phyloP scores from a whole-genome alignment of 768 basidiomycete species.

The Kockovaella imperatae region DNA sequence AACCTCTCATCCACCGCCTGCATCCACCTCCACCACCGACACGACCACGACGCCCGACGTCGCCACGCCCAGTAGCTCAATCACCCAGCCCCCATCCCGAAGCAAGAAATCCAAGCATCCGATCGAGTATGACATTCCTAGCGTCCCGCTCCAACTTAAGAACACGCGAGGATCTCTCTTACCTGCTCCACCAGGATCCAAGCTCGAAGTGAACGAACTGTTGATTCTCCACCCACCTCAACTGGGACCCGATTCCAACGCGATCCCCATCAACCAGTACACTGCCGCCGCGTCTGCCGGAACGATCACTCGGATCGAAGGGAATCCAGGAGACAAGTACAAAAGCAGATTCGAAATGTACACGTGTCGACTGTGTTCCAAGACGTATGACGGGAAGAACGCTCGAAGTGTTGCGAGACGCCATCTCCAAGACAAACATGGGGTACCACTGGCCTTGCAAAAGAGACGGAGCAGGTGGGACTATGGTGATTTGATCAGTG shows the following conservation, averaged over 20 bases:
- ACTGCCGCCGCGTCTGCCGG: neutral
- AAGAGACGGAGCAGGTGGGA: conserved; percentile 47
- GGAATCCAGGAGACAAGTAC: too few species aligned
- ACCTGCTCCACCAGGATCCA: conserved; percentile 16
- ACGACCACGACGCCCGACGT: too few species aligned
- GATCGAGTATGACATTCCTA: neutral
- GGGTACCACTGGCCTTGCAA: conserved; percentile 45
- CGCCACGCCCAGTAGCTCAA: neutral
- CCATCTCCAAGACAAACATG: conserved; percentile 48
- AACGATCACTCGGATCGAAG: neutral
- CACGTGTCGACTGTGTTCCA: conserved; percentile 42
- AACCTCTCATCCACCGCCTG: too few species aligned
- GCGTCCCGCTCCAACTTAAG: neutral
- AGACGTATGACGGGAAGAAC: conserved; percentile 47
- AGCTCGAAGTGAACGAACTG: conserved; percentile 24
- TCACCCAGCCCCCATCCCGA: neutral
- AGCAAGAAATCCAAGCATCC: neutral
- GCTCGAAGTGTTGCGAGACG: conserved; percentile 47
- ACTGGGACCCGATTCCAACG: neutral
- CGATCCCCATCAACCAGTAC: conserved; percentile 11
- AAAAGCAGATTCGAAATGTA: conserved; percentile 31
- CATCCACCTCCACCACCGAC: too few species aligned
- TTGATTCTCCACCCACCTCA: conserved; percentile 27
- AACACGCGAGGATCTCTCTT: conserved; percentile 11
- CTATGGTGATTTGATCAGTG: conserved; percentile 36